These are phyloP conservation scores for Boletellus emodensis DNA, from an alignment of 768 basidiomycete genomes.

Conservation along the genomic window DNA sequence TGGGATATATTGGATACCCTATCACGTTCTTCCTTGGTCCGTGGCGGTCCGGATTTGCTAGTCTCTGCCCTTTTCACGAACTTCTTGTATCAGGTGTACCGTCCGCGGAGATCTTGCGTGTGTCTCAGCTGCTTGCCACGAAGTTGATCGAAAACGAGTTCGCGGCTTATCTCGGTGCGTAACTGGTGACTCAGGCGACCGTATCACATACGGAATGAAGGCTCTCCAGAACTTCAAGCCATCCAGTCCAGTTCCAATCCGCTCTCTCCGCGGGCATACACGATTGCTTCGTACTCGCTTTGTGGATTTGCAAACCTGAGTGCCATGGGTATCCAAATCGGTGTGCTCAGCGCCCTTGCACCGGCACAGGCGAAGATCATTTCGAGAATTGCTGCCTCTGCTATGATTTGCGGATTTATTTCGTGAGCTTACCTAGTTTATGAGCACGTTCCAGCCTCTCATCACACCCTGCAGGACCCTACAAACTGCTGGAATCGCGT, in stretches of 20 bases:
- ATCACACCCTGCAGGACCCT: conserved; percentile 34
- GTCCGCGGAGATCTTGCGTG: conserved; percentile 71
- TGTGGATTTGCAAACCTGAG: conserved; percentile 90
- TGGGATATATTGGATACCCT: conserved; percentile 88
- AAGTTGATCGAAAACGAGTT: conserved; percentile 90
- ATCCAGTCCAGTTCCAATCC: conserved; percentile 50
- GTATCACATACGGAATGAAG: neutral
- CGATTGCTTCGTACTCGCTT: conserved; percentile 81
- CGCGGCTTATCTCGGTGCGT: conserved; percentile 57
- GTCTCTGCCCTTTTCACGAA: conserved; percentile 2
- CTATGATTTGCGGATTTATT: conserved; percentile 69
- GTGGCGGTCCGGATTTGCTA: neutral
- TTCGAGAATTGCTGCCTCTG: conserved; percentile 61
- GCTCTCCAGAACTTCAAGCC: conserved; percentile 32
- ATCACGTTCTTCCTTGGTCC: conserved; percentile 68
- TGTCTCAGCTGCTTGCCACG: conserved; percentile 77
- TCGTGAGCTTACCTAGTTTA: conserved; percentile 29
- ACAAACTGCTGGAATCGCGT: conserved; percentile 59
- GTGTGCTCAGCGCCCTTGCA: conserved; percentile 67
- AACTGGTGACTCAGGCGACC: neutral
- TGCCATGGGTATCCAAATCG: conserved; percentile 83
- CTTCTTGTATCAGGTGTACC: conserved; percentile 53
- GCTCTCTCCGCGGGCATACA: conserved; percentile 69
- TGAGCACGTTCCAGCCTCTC: neutral
- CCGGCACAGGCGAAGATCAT: conserved; percentile 69